Percentiles rank a stretch among this genome's conserved stretches.
These are phyloP conservation scores for Zoysia matrella DNA, from an alignment of 202 grass and related monocot species.

Conservation along the genomic window DNA sequence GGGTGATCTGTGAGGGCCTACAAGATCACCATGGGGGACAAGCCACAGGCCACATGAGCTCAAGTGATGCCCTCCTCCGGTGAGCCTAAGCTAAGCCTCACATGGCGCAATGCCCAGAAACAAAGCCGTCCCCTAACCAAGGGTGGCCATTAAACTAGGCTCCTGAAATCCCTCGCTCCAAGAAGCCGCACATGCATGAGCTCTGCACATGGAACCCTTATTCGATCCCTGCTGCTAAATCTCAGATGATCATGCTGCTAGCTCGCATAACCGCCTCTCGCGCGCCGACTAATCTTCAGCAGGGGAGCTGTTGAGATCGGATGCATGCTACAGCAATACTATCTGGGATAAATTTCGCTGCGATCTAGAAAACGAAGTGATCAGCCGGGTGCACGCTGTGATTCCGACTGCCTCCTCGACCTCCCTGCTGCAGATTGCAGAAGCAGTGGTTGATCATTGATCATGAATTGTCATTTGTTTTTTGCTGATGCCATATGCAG, in stretches of 20 bases:
- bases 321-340: slow-evolving; percentile 22
- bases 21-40: slow-evolving; percentile 48
- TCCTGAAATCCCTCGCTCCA: slow-evolving; percentile 36
- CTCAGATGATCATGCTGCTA: slow-evolving; percentile 28
- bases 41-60: slow-evolving; percentile 41
- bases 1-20: slow-evolving; percentile 38
- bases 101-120: slow-evolving; percentile 42
- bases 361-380: slow-evolving; percentile 26
- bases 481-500: slow-evolving; percentile 17
- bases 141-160: slow-evolving; percentile 35
- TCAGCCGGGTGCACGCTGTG: slow-evolving; percentile 23
- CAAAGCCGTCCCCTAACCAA: slow-evolving; percentile 1
- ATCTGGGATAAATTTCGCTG: slow-evolving; percentile 43
- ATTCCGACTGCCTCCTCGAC: slow-evolving; percentile 40
- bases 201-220: background rate
- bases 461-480: slow-evolving; percentile 7
- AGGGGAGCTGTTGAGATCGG: background rate
- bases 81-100: slow-evolving; percentile 40
- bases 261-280: slow-evolving; percentile 1
- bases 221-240: slow-evolving; percentile 22
- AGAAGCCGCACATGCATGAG: slow-evolving; percentile 34
- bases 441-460: too few relatives aligned
- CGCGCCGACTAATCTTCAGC: slow-evolving; percentile 39
- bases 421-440: background rate
- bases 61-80: slow-evolving; percentile 29